Percentiles rank a stretch among this genome's conserved stretches.
Evolutionary conservation across 1,139 yeast genomes (phyloP).

Genomic region (Yamadazyma conglobata): DNA sequence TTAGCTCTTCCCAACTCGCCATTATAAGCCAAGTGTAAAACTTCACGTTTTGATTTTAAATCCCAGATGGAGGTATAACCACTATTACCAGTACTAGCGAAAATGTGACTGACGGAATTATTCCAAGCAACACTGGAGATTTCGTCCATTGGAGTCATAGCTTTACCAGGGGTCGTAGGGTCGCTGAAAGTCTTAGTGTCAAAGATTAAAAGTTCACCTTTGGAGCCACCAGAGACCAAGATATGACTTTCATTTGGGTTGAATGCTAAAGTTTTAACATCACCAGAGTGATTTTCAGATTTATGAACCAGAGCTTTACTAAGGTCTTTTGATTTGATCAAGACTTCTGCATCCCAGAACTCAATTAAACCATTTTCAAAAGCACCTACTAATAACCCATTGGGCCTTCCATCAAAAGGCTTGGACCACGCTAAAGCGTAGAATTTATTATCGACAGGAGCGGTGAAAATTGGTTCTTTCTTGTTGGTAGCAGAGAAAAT

Average conservation of each 20-base stretch:
- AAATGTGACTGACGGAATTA: conserved; percentile 75
- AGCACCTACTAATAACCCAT: conserved; percentile 81
- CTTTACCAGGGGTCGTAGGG: conserved; percentile 73
- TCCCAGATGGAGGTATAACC: conserved; percentile 96
- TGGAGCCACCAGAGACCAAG: conserved; percentile 81
- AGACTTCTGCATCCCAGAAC: conserved; percentile 62
- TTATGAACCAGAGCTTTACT: conserved; percentile 43
- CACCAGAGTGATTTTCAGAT: conserved; percentile 62
- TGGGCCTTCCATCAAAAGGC: conserved; percentile 50
- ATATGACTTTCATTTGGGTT: conserved; percentile 71
- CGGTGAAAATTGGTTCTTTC: conserved; percentile 45
- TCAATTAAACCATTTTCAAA: conserved; percentile 79
- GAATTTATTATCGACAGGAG: conserved; percentile 60
- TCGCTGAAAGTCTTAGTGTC: conserved; percentile 63
- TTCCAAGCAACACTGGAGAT: conserved; percentile 89
- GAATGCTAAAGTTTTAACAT: conserved; percentile 73
- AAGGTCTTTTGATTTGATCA: conserved; percentile 38
- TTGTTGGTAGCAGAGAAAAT: conserved; percentile 45
- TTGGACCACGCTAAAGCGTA: conserved; percentile 86
- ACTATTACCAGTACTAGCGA: conserved; percentile 83
- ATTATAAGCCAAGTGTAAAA: conserved; percentile 70
- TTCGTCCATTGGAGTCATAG: conserved; percentile 80
- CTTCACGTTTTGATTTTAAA: conserved; percentile 81
- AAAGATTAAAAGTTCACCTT: conserved; percentile 89
- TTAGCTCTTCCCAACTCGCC: conserved; percentile 56